phyloP scores from a whole-genome alignment of 1,139 yeast genomes.

The Diutina neorugosa region DNA sequence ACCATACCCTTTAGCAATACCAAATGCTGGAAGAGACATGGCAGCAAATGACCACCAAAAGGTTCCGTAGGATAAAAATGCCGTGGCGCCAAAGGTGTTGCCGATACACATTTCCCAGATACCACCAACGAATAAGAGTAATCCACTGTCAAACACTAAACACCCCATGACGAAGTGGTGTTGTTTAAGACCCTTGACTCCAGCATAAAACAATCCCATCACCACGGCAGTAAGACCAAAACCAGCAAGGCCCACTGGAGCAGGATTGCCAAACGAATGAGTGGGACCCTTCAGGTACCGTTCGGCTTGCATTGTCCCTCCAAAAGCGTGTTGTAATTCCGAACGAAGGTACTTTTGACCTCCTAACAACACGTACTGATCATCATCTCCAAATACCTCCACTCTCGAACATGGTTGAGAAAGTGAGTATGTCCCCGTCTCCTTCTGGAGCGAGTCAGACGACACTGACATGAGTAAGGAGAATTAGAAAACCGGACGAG shows the following conservation, averaged over 20 bases:
- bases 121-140: background rate
- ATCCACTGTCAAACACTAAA: background rate
- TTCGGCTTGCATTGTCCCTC: conserved; percentile 8
- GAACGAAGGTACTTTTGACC: conserved; percentile 7
- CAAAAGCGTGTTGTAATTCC: conserved; percentile 9
- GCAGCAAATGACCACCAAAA: conserved; percentile 28
- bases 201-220: conserved; percentile 7
- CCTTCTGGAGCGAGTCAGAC: background rate
- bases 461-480: background rate
- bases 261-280: conserved; percentile 9
- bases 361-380: conserved; percentile 7
- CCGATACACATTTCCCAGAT: conserved; percentile 8
- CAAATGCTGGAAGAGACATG: conserved; percentile 19
- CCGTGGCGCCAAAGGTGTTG: conserved; percentile 26
- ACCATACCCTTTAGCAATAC: conserved; percentile 18
- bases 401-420: background rate
- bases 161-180: background rate
- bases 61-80: conserved; percentile 23
- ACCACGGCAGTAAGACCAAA: conserved; percentile 9
- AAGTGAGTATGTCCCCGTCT: background rate
- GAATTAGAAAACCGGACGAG: too few relatives aligned
- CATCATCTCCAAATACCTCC: background rate
- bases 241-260: conserved; percentile 8
- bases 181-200: background rate
- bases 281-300: conserved; percentile 5